A percentile compares a stretch with the other conserved stretches of the same genome.
Evolutionary conservation across 2,329 filamentous ascomycete genomes (phyloP).

Genomic region (Alternaria tenuissima): DNA sequence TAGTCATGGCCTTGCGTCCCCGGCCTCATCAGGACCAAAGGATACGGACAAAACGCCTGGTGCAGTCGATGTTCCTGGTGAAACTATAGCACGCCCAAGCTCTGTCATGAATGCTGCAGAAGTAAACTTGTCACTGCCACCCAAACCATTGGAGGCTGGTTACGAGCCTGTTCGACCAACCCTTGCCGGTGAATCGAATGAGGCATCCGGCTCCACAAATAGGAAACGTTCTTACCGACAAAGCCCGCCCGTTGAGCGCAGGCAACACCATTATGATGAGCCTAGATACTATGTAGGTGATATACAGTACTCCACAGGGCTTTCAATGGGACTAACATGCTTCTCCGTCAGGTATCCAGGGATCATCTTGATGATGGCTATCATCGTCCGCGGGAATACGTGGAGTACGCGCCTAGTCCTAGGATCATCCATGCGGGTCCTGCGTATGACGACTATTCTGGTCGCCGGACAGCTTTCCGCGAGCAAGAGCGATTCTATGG

Average conservation of each 20-base stretch:
- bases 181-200: constrained; percentile 27
- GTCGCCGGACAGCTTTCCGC: constrained; percentile 42
- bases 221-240: constrained; percentile 35
- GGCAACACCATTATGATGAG: constrained; percentile 42
- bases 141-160: constrained; percentile 54
- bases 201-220: constrained; percentile 21
- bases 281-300: constrained; percentile 48
- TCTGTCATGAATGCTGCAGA: constrained; percentile 30
- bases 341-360: constrained; percentile 33
- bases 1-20: constrained; percentile 34
- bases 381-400: constrained; percentile 35
- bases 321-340: constrained; percentile 25
- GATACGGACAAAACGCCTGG: constrained; percentile 37
- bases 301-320: constrained; percentile 7
- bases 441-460: constrained; percentile 42
- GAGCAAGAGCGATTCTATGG: constrained; percentile 44
- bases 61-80: constrained; percentile 26
- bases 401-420: constrained; percentile 42
- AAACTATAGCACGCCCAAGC: constrained; percentile 30
- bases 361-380: constrained; percentile 42
- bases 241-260: constrained; percentile 39
- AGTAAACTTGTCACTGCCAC: constrained; percentile 45
- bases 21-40: constrained; percentile 41
- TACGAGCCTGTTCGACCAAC: constrained; percentile 58
- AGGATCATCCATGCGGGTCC: constrained; percentile 38